Evolutionary conservation across 306 rosid species (phyloP), one percentile per base, ranked within the genome.

Genomic region (Sechiopsis laciniata): DNA sequence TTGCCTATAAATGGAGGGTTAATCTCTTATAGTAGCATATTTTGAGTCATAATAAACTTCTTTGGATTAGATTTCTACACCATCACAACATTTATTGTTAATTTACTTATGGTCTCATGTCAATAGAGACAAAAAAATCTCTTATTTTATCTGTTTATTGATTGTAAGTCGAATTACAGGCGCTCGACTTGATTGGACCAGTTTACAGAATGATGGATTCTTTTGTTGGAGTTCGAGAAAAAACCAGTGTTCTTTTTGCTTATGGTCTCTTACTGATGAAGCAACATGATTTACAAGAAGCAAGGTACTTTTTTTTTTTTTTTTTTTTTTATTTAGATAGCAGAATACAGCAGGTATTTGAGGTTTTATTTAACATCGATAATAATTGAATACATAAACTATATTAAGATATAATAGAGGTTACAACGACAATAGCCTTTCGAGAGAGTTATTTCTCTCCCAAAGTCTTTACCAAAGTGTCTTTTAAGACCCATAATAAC

Each of bases 161-260:
- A 68, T 46, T 46, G 20, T 35, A 68, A 67, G n/a, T 48, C 21
- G 73, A 40, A 53, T 74, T 74, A 54, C 92, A 94, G 98, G 98
- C 98, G 76, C 96, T 87, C 71, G 98, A 90, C 84, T 86, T 89
- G 86, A 82, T 94, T 67, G 87, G 95, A 78, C 98, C 98, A 69
- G 92, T 89, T 79, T 85, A 90, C 83, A 84, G 89, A 57, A 86
- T 86, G 80, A 90, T 88, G 90, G 98, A 94, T 83, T 90, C 97
- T 56, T 94, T 94, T 78, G 98, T 89, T n/a, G 97, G 98, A 69
- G 95, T 94, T 82, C 84, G 97, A 79, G 98, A 94, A 88, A 90
- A 94, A 87, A 94, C 98, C 58, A 85, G 87, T 70, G 91, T 86
- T 75, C 92, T 90, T 80, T 94, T 88, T 76, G 98, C 96, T 32